Evolutionary conservation across 495 filamentous ascomycete species (phyloP), one percentile per base, ranked within the genome.

Genomic region (Pseudoneurospora amorphoporcata): DNA sequence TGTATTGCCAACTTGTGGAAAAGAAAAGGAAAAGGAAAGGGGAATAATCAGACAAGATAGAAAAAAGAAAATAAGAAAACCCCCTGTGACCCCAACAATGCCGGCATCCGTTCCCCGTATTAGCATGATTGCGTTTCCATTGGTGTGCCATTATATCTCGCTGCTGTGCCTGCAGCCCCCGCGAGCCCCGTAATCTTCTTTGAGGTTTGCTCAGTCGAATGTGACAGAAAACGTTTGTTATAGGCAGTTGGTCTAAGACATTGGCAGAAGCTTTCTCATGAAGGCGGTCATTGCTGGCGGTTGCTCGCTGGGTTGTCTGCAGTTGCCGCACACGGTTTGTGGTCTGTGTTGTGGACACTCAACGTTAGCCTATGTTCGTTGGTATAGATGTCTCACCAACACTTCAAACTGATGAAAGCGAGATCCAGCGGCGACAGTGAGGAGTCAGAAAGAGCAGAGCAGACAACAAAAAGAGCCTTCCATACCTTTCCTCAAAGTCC

Each of bases 401-500:
- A 14, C 47, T 58, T 58, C 4, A 2, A 2, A 37, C 4, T 10
- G 47, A 29, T 29, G 10, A 58, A 58, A 35, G 5, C 29, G 29
- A 65, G 29, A 23, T 8, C 14, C 35, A 37, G 35, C 29, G 23
- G 29, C 29, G 14, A 32, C 6, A 16, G 53, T 16, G 12, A 35
- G 14, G 53, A 65, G 29, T 35, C 53, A 35, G 6, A 32, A 35
- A 35, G 6, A 32, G 14, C 7, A 8, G 53, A 17, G 53, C 5
- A 37, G 14, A 35, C 0, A 35, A 65, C 6, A 32, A 2, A 35
- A 35, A 9, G 23, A 42, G 41, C 0, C 1, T 16, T 40, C 8
- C 68, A 19, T 68, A 72, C 72, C 74, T 74, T 6, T 76, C 70
- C 68, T 76, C 72, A 43, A 76, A 76, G 2, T 58, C 70, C 17